A percentile compares a stretch with the other conserved stretches of the same genome.
phyloP scores from a whole-genome alignment of 345 rosid species.

The Pelargonium nanum region DNA sequence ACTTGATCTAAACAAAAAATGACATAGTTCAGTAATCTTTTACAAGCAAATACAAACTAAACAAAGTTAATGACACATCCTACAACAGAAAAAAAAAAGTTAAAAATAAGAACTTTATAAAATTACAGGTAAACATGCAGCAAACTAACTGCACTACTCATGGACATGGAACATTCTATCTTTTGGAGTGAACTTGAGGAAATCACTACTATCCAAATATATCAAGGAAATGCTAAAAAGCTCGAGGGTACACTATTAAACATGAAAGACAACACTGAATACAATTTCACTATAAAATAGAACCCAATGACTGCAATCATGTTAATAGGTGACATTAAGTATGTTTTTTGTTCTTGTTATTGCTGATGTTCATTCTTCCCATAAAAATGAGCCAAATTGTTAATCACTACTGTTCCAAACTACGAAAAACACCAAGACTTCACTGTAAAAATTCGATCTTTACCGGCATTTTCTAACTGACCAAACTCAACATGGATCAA shows the following conservation, averaged over 20 bases:
- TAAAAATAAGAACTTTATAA: too few relatives aligned
- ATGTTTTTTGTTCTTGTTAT: too few relatives aligned
- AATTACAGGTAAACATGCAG: neutral
- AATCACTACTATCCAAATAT: neutral
- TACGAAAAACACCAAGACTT: neutral
- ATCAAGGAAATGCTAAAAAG: neutral
- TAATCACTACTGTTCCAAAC: neutral
- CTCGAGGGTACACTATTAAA: neutral
- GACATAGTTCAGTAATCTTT: neutral
- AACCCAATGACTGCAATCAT: too few relatives aligned
- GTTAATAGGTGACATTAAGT: too few relatives aligned
- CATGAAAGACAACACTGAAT: neutral
- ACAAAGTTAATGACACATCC: too few relatives aligned
- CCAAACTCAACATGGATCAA: too few relatives aligned
- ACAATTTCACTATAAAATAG: neutral
- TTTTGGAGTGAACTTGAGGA: neutral
- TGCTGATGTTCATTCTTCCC: too few relatives aligned
- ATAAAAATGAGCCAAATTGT: neutral
- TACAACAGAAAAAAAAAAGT: neutral
- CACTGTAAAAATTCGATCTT: too few relatives aligned
- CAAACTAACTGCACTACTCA: neutral
- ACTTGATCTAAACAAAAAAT: constrained; percentile 31
- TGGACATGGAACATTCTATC: neutral
- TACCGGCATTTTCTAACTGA: too few relatives aligned
- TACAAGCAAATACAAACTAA: neutral